Base-by-base conservation (phyloP, 140 eudicot species). In the Stevia rebaudiana region DNA sequence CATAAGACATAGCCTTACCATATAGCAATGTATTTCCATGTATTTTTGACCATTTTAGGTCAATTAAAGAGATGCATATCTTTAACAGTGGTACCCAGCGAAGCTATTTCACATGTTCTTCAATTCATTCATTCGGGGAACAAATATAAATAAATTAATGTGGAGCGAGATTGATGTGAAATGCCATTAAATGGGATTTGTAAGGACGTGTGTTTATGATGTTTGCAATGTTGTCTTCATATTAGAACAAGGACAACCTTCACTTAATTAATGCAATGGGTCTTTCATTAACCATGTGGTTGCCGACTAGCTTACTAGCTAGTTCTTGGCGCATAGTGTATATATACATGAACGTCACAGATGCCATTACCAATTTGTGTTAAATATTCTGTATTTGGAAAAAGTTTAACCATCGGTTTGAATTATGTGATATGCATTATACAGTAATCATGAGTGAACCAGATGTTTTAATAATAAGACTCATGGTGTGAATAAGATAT, bases 251-350 rank as follows among this genome's bases (percentile, higher is more conserved):
- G 49, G 75, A 78, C 79, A 72, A 67, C n/a, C 46, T 58, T 66
- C 69, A 78, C 65, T 72, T 40, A 72, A 58, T 72, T 40, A 72
- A 58, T 77, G 71, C 52, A 58, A 10, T 42, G 67, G 82, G 82
- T 67, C 74, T 65, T 19, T 30, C 53, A 50, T 39, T 66, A 30
- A 16, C 63, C 70, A 68, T 74, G 75, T 74, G 74, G 65, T 35
- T 67, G 50, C 70, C 48, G 28, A 28, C 74, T 47, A 30, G 43
- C 63, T 30, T 25, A 8, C 57, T 46, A 44, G n/a, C n/a, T 28
- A 1, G 21, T 31, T 65, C 22, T 73, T 61, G 67, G 70, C 70
- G 22, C 46, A 65, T 54, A 37, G 28, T 61, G 43, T 57, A 24
- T 33, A 35, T 57, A 24, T 33, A 35, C 66, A 58, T 74, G 21